These are phyloP conservation scores for Wickerhamomyces pijperi DNA, from an alignment of 805 yeast genomes.

Conservation along the genomic window DNA sequence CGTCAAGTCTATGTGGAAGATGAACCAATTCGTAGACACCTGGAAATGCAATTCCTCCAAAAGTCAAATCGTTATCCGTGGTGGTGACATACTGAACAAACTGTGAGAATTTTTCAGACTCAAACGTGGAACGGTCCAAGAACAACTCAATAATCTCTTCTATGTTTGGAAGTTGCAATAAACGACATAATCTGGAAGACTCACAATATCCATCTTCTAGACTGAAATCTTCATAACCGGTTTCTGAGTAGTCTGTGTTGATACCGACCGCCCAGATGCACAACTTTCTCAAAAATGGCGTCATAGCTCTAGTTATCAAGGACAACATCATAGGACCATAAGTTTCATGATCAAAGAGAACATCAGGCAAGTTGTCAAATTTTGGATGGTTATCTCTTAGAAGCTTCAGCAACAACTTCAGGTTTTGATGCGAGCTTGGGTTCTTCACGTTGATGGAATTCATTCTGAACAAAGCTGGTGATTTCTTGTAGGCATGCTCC, in stretches of 20 bases:
- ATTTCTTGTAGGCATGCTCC: conserved; percentile 19
- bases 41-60: conserved; percentile 43
- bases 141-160: conserved; percentile 11
- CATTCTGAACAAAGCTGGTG: conserved; percentile 25
- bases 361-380: conserved; percentile 19
- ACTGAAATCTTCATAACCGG: conserved; percentile 17
- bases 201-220: conserved; percentile 27
- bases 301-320: conserved; percentile 41
- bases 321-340: conserved; percentile 35
- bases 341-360: conserved; percentile 10
- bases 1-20: conserved; percentile 58
- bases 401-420: conserved; percentile 6
- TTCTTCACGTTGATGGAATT: conserved; percentile 10
- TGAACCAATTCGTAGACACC: conserved; percentile 48
- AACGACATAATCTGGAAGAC: conserved; percentile 39
- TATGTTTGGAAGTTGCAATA: conserved; percentile 36
- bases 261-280: conserved; percentile 43
- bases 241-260: conserved; percentile 34
- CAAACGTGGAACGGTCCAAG: conserved; percentile 13
- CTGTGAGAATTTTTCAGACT: conserved; percentile 11
- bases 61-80: conserved; percentile 13
- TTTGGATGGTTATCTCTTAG: conserved; percentile 18
- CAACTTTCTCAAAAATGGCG: conserved; percentile 57
- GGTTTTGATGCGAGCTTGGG: conserved; percentile 2
- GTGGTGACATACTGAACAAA: conserved; percentile 10